These are phyloP conservation scores for Penicillium frequentans DNA, from an alignment of 2,329 filamentous ascomycete genomes.

Conservation along the genomic window DNA sequence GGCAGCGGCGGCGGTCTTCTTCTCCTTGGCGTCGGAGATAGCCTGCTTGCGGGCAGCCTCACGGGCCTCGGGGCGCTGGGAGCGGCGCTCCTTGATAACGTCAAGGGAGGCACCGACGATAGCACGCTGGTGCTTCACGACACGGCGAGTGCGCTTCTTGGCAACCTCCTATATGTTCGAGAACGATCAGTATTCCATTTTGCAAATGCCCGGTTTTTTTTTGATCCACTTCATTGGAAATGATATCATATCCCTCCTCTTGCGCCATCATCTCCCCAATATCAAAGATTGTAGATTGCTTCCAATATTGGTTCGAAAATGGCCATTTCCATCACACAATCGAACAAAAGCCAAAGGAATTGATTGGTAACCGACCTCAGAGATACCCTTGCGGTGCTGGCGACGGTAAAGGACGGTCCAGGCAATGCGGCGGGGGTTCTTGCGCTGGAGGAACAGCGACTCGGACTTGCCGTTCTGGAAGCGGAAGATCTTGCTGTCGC, in stretches of 20 bases:
- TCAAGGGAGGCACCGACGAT: conserved; percentile 99
- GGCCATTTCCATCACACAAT: conserved; percentile 6
- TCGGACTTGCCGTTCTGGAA: conserved; percentile 99
- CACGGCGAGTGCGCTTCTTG: conserved; percentile 98
- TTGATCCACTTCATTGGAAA: conserved; percentile 3
- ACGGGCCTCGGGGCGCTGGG: conserved; percentile 92
- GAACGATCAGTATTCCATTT: conserved; percentile 28
- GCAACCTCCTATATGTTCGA: conserved; percentile 78
- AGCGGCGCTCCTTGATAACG: conserved; percentile 98
- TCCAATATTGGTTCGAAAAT: not conserved
- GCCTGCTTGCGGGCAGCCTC: conserved; percentile 83
- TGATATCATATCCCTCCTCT: conserved; percentile 11
- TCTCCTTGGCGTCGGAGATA: conserved; percentile 98
- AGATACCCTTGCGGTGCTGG: conserved; percentile 99
- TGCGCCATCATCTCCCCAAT: conserved; percentile 7
- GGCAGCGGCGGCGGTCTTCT: conserved; percentile 83
- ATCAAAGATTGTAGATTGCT: not conserved
- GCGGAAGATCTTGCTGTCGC: conserved; percentile 99
- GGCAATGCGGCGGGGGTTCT: conserved; percentile 99
- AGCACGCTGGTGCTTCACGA: conserved; percentile 97
- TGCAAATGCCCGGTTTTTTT: not conserved
- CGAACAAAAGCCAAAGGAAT: conserved; percentile 21
- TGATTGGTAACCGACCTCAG: conserved; percentile 75
- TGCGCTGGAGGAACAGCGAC: conserved; percentile 99
- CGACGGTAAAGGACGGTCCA: conserved; percentile 98